Percentiles rank a stretch among this genome's conserved stretches.
phyloP scores from a whole-genome alignment of 129 eudicot species.

The Escallonia herrerae region DNA sequence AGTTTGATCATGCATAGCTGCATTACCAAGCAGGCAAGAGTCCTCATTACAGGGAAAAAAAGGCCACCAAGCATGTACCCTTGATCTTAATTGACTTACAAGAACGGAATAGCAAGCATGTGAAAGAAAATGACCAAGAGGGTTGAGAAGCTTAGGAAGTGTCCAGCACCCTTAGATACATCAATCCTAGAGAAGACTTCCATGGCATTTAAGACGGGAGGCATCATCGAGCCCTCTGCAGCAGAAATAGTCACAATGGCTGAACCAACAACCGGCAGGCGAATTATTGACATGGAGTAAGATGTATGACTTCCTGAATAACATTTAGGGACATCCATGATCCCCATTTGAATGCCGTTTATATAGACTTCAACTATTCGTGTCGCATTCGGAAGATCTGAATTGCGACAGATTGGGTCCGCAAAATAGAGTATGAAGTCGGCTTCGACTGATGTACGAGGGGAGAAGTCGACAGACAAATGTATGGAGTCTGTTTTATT shows the following conservation, averaged over 20 bases:
- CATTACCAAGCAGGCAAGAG: too few relatives aligned
- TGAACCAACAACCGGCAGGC: neutral
- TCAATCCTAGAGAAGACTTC: neutral
- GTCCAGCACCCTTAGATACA: neutral
- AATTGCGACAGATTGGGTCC: neutral
- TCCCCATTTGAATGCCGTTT: neutral
- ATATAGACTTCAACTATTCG: slow-evolving; percentile 1
- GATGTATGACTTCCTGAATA: neutral
- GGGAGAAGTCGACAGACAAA: neutral
- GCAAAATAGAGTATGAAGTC: slow-evolving; percentile 2
- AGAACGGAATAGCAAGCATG: neutral
- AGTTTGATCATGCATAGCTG: too few relatives aligned
- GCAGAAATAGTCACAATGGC: slow-evolving; percentile 7
- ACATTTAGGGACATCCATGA: neutral
- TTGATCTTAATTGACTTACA: neutral
- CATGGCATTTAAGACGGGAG: slow-evolving; percentile 5
- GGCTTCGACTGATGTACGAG: neutral
- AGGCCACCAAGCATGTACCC: too few relatives aligned
- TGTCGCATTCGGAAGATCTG: neutral
- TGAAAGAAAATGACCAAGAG: neutral
- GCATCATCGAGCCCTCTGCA: neutral
- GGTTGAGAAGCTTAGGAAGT: neutral
- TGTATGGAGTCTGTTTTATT: neutral
- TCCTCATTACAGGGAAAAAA: too few relatives aligned
- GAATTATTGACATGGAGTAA: neutral